Evolutionary conservation across 2,329 filamentous ascomycete genomes (phyloP).

Genomic region (Blastomyces emzantsi): DNA sequence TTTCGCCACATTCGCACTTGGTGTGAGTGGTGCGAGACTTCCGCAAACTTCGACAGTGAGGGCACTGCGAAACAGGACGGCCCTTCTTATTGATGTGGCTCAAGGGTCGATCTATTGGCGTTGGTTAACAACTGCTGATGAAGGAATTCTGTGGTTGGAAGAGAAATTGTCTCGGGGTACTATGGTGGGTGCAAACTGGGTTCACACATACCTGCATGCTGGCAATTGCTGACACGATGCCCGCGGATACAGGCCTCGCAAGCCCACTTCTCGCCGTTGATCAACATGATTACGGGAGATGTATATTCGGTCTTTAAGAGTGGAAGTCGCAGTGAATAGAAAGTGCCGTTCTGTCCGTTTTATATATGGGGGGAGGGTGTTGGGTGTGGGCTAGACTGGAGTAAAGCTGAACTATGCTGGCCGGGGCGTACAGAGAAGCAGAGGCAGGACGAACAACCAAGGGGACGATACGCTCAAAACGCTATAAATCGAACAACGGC

Average conservation of each 20-base stretch:
- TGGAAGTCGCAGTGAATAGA: neutral
- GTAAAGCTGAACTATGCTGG: neutral
- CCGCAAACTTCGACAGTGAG: conserved; percentile 90
- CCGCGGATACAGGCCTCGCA: conserved; percentile 88
- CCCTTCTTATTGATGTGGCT: conserved; percentile 97
- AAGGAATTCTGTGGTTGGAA: conserved; percentile 14
- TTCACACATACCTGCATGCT: conserved; percentile 71
- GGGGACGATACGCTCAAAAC: neutral
- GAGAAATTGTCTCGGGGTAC: conserved; percentile 13
- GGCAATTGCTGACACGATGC: conserved; percentile 97
- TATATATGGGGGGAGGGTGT: neutral
- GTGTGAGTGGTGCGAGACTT: conserved; percentile 92
- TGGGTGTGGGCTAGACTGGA: neutral
- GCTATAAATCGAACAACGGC: conserved; percentile 3
- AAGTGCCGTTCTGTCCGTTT: neutral
- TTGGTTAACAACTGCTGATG: conserved; percentile 9
- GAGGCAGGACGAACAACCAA: neutral
- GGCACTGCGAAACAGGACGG: conserved; percentile 93
- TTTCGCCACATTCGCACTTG: conserved; percentile 95
- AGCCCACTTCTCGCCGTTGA: conserved; percentile 20
- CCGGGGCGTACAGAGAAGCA: neutral
- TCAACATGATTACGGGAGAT: conserved; percentile 15
- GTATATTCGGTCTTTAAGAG: neutral
- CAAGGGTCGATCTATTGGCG: conserved; percentile 66
- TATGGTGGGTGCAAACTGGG: neutral